Base-by-base conservation (phyloP, 148 eudicot genomes). In the Silene latifolia region DNA sequence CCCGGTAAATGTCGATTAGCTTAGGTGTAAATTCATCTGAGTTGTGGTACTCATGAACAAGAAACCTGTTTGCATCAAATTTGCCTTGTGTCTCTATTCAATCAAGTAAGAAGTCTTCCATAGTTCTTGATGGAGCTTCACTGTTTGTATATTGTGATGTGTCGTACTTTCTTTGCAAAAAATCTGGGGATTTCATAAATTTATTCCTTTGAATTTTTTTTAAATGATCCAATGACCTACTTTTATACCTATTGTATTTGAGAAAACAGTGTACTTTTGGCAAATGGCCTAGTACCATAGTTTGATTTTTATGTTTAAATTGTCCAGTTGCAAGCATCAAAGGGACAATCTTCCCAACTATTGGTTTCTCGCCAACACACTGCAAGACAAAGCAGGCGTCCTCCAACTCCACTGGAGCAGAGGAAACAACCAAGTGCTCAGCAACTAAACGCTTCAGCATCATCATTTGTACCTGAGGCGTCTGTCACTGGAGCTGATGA, bases 261-360 rank as follows among this genome's bases (percentile, higher is more conserved):
- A 27, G 9, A 64, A 27, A 24, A 7, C 46, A 27, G 18, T 67
- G 51, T 39, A 44, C 54, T n/a, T 19, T 8, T 44, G 71, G 56
- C 27, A 44, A 67, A 44, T 67, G 44, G 27, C 4, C 19, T 42
- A 44, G 71, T 67, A 14, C 47, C 44, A 42, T 47, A 67, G 24
- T 18, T 24, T 72, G 73, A 48, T 10, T 32, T 64, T 54, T 70
- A 6, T 66, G 44, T 82, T 15, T 35, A 72, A 48, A 77, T 60
- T 35, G 24, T 53, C 72, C 76, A 93, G 98, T 80, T 93, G 88
- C 88, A 87, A 81, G 93, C 88, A 77, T 48, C 93, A 51, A 93
- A 87, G 79, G 89, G 85, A 29, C 86, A 83, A 76, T 48, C 88
- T 79, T 75, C 82, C 63, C 86, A 87, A 59, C 18, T 84, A 56